A percentile compares a stretch with the other conserved stretches of the same genome.
Evolutionary conservation across 2,329 filamentous ascomycete species (phyloP).

Genomic region (Myriosclerotinia scirpicola): DNA sequence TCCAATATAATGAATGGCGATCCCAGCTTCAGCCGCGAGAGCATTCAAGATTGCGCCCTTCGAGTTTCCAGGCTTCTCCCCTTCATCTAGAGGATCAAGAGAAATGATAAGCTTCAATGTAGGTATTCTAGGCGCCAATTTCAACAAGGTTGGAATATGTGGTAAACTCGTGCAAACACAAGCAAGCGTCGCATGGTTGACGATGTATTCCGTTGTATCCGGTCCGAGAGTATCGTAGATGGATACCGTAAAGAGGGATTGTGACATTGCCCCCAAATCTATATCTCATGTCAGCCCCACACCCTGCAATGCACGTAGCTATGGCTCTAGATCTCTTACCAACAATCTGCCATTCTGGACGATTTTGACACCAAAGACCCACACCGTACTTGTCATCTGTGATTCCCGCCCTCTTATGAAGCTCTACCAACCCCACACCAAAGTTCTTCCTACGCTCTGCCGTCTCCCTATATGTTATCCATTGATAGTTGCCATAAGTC

Average conservation of each 20-base stretch:
- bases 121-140: conserved; percentile 74
- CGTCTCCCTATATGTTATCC: conserved; percentile 81
- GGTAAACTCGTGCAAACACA: conserved; percentile 77
- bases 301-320: background rate
- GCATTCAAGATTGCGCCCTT: conserved; percentile 77
- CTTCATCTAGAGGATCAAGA: conserved; percentile 77
- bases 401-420: conserved; percentile 73
- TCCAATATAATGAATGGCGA: conserved; percentile 75
- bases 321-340: conserved; percentile 47
- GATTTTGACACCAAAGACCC: conserved; percentile 84
- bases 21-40: conserved; percentile 70
- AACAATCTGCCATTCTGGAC: conserved; percentile 85
- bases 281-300: conserved; percentile 25
- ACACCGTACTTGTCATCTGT: conserved; percentile 68
- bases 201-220: conserved; percentile 90
- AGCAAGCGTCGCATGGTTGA: conserved; percentile 79
- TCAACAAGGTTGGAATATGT: conserved; percentile 79
- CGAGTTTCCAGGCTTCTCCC: conserved; percentile 73
- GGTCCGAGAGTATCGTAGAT: conserved; percentile 95
- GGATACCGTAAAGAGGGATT: conserved; percentile 85
- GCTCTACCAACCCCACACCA: conserved; percentile 79
- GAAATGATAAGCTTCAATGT: conserved; percentile 84
- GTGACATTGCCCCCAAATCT: conserved; percentile 86
- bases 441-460: conserved; percentile 77
- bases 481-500: conserved; percentile 72